Conservation (phyloP, 305 asterid genomes). For the Vinca major region DNA sequence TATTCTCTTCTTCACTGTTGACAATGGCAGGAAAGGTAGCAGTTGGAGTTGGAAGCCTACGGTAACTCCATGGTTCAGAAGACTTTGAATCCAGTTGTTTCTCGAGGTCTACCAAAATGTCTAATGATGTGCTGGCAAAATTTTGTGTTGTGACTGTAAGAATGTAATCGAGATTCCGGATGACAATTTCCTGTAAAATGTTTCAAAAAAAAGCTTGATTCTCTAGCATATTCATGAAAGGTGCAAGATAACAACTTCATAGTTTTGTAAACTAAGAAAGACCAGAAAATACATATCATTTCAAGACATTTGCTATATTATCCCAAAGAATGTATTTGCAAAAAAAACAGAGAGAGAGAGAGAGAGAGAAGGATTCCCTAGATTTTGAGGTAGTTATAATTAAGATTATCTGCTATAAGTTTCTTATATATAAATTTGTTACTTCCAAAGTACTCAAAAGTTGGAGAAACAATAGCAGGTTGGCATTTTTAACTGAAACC, state of each 20-base stretch:
- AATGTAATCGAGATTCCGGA: conserved; percentile 81
- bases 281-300: no score
- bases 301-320: no score
- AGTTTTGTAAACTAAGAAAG: no score
- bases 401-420: neutral
- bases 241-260: neutral
- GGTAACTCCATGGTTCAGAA: conserved; percentile 83
- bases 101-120: conserved; percentile 65
- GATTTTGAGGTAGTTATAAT: neutral
- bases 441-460: neutral
- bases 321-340: no score
- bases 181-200: conserved; percentile 73
- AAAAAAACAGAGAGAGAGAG: no score
- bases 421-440: neutral
- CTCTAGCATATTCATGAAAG: conserved; percentile 9
- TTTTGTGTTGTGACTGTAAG: conserved; percentile 63
- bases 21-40: conserved; percentile 78
- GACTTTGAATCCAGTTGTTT: conserved; percentile 62
- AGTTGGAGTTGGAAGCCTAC: conserved; percentile 87
- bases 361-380: neutral
- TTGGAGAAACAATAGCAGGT: neutral
- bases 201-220: conserved; percentile 5
- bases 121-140: conserved; percentile 56
- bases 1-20: conserved; percentile 73
- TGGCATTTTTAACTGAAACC: neutral